A percentile compares a stretch with the other conserved stretches of the same genome.
Evolutionary conservation across 164 flowering plant genomes (phyloP).

Genomic region (Vitis amurensis): DNA sequence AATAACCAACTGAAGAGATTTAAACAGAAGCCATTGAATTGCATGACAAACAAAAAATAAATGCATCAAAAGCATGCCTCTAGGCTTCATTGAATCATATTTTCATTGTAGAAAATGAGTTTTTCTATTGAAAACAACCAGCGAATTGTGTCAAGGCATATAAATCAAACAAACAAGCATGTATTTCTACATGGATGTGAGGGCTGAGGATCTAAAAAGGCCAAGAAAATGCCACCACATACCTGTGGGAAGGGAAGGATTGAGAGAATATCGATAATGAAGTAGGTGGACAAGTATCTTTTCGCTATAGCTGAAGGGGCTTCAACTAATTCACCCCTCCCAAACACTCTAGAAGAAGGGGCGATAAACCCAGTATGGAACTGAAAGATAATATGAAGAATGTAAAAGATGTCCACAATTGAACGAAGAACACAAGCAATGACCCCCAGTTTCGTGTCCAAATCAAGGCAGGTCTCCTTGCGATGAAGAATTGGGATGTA

Average conservation of each 20-base stretch:
- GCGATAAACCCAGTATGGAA: constrained; percentile 87
- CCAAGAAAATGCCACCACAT: constrained; percentile 1
- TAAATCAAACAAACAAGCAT: no score
- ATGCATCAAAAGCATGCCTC: neutral
- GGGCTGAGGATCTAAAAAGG: no score
- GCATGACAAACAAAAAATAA: neutral
- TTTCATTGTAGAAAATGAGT: no score
- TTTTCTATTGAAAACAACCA: no score
- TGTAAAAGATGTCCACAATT: constrained; percentile 63
- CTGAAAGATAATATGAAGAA: constrained; percentile 69
- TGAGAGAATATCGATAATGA: constrained; percentile 72
- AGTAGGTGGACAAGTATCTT: constrained; percentile 62
- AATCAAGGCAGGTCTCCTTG: constrained; percentile 44
- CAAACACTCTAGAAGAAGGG: constrained; percentile 85
- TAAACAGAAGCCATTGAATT: neutral
- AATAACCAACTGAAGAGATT: constrained; percentile 50
- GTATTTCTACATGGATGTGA: no score
- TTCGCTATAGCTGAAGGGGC: constrained; percentile 58
- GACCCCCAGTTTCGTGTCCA: constrained; percentile 50
- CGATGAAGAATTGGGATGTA: constrained; percentile 62
- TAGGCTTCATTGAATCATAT: no score
- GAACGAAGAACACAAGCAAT: constrained; percentile 67
- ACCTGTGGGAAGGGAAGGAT: constrained; percentile 98
- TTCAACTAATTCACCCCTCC: constrained; percentile 74
- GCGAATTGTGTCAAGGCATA: no score